Evolutionary conservation across 192 early-diverging fungal species (phyloP), one percentile per base, ranked within the genome.

Genomic region (Coemansia sp.): DNA sequence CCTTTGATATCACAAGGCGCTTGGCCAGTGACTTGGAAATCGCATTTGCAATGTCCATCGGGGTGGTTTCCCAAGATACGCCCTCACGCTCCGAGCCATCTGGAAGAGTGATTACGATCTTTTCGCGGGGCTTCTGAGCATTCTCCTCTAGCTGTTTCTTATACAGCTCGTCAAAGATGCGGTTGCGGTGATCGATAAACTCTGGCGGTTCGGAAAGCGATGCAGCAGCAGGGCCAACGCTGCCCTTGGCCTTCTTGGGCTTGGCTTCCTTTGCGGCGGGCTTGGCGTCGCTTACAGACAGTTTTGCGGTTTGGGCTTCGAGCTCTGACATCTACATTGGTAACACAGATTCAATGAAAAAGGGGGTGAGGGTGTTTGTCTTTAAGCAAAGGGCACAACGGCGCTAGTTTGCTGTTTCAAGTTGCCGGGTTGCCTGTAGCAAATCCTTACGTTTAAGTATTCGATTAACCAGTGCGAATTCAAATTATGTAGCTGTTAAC

Each of bases 1-100:
- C 93, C 88, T 99, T 99, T 64, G 95, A 90, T 81, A 98, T 95
- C 40, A 98, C 93, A 46, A 91, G 82, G 54, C 90, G 86, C 81
- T 98, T 93, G 43, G 90, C 83, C 45, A 99, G 85, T 52, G 93
- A 94, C 79, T 96, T 99, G 67, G 89, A 87, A 72, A 98, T 90
- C 19, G 76, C 73, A 67, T 87, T 87, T 7, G 95, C 97, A 82
- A 99, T 90, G 40, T 91, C 88, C 84, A 98, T 78, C 8, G 97
- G 96, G 19, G 91, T 93, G 42, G 97, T 98, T 76, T 99, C 96
- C 92, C 92, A 99, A 19, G 95, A 75, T 34, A 67, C 89, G 58
- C 90, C 97, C 61, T 91, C 88, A 53, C 91, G 88, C 64, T 74
- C 79, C 43, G 85, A 81, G 40, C 93, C 95, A 71, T 97, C 93